These are phyloP conservation scores for Flammula alnicola DNA, from an alignment of 1,284 basidiomycete species.

Conservation along the genomic window DNA sequence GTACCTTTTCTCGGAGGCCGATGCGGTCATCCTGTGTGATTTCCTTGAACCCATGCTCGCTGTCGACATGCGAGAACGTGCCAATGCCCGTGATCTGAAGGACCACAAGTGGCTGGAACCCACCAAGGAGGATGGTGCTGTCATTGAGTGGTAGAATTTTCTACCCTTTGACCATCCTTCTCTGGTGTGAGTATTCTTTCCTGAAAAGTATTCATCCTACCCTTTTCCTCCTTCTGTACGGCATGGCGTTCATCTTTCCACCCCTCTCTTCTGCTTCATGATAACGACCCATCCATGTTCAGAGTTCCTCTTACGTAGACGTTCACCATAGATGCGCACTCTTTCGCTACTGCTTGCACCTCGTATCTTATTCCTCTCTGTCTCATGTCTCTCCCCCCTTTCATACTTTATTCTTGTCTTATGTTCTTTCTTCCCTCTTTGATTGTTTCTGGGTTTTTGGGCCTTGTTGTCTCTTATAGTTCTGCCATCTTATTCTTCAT, in stretches of 20 bases:
- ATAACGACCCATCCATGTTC: slow-evolving; percentile 4
- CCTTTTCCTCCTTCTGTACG: background rate
- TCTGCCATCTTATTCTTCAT: background rate
- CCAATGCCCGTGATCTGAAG: slow-evolving; percentile 74
- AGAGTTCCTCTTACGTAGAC: slow-evolving; percentile 7
- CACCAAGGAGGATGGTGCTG: slow-evolving; percentile 46
- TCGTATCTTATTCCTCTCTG: slow-evolving; percentile 8
- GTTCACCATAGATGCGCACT: slow-evolving; percentile 14
- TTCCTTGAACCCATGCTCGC: slow-evolving; percentile 85
- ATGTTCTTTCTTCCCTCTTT: slow-evolving; percentile 10
- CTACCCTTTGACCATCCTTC: no score
- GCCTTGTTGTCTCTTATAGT: slow-evolving; percentile 7
- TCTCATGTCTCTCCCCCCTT: slow-evolving; percentile 9
- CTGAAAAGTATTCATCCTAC: background rate
- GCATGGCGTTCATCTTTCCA: background rate
- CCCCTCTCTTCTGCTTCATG: background rate
- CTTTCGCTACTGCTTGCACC: background rate
- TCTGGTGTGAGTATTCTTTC: background rate
- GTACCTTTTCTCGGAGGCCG: slow-evolving; percentile 70
- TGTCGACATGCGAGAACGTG: slow-evolving; percentile 71
- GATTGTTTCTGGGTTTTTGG: slow-evolving; percentile 7
- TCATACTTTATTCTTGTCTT: slow-evolving; percentile 7
- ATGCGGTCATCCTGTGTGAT: slow-evolving; percentile 63
- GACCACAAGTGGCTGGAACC: slow-evolving; percentile 76
- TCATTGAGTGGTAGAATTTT: slow-evolving; percentile 54